Percentiles rank a stretch among this genome's conserved stretches.
phyloP scores from a whole-genome alignment of 352 stramenopile genomes.

The Pythium aristosporum region DNA sequence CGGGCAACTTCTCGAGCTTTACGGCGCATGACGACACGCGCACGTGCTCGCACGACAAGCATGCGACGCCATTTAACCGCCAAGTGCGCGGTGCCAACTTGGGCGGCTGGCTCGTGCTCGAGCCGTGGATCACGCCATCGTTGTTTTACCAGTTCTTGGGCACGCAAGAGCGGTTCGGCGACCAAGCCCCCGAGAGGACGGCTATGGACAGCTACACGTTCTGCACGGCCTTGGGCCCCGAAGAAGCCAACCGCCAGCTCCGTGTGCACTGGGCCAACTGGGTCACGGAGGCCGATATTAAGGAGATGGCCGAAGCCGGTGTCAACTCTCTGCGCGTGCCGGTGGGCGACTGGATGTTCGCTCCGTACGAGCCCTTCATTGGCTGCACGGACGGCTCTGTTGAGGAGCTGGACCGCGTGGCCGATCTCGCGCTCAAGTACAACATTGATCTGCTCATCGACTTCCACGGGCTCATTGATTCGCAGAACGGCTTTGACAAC shows the following conservation, averaged over 20 bases:
- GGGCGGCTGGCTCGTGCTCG: constrained; percentile 94
- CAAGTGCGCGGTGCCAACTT: constrained; percentile 92
- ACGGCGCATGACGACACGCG: constrained; percentile 56
- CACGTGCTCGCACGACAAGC: constrained; percentile 62
- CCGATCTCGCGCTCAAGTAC: constrained; percentile 86
- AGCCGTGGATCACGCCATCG: constrained; percentile 95
- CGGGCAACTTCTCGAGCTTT: constrained; percentile 56
- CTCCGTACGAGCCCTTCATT: constrained; percentile 91
- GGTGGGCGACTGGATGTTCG: constrained; percentile 95
- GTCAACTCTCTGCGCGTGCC: constrained; percentile 87
- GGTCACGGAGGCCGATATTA: constrained; percentile 93
- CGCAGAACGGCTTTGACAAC: constrained; percentile 97
- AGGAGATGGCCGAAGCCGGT: constrained; percentile 73
- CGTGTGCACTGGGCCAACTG: constrained; percentile 92
- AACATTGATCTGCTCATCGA: constrained; percentile 90
- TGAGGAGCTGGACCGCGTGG: constrained; percentile 88
- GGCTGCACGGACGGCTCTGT: constrained; percentile 92
- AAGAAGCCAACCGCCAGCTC: constrained; percentile 94
- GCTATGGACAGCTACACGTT: constrained; percentile 94
- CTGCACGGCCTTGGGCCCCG: constrained; percentile 75
- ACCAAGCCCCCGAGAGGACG: constrained; percentile 78
- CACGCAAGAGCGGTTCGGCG: constrained; percentile 63
- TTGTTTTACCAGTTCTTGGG: constrained; percentile 96
- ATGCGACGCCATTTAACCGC: constrained; percentile 73
- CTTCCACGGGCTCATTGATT: constrained; percentile 91